These are phyloP conservation scores for Talaromyces ruber DNA, from an alignment of 495 filamentous ascomycete species.

Conservation along the genomic window DNA sequence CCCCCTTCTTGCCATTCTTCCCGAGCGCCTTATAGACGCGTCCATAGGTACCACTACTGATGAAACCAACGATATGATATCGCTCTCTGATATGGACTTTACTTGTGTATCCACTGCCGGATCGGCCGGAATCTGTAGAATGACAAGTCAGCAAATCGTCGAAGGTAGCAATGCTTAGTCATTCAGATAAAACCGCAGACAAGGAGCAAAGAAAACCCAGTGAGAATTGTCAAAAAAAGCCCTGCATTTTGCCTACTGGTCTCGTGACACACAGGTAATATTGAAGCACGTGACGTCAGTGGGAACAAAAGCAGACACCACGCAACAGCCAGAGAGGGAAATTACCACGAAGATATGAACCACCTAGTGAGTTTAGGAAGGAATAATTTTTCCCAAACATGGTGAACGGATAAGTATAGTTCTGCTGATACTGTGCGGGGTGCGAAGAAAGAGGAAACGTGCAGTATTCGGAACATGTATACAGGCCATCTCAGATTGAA, in stretches of 20 bases:
- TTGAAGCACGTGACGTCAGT: conserved; percentile 4
- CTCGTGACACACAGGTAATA: neutral
- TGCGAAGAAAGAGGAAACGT: conserved; percentile 2
- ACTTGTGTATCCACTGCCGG: conserved; percentile 55
- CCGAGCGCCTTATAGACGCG: conserved; percentile 92
- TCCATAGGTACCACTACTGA: conserved; percentile 97
- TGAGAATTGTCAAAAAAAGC: neutral
- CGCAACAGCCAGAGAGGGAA: conserved; percentile 15
- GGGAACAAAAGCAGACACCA: conserved; percentile 8
- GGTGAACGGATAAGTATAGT: conserved; percentile 17
- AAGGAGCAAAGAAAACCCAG: neutral
- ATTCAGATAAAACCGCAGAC: neutral
- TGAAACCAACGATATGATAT: conserved; percentile 96
- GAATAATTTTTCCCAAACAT: conserved; percentile 38
- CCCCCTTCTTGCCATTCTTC: conserved; percentile 62
- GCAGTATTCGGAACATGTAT: conserved; percentile 8
- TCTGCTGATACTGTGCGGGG: neutral
- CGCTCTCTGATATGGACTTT: conserved; percentile 84
- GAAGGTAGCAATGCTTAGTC: neutral
- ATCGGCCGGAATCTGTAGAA: conserved; percentile 28
- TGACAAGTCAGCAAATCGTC: neutral
- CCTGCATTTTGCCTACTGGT: neutral
- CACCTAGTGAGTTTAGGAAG: conserved; percentile 31
- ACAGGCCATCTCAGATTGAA: conserved; percentile 7
- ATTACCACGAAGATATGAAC: conserved; percentile 44